Percentiles rank a stretch among this genome's conserved stretches.
These are phyloP conservation scores for Elsinoe fawcettii DNA, from an alignment of 2,329 filamentous ascomycete species.

Conservation along the genomic window DNA sequence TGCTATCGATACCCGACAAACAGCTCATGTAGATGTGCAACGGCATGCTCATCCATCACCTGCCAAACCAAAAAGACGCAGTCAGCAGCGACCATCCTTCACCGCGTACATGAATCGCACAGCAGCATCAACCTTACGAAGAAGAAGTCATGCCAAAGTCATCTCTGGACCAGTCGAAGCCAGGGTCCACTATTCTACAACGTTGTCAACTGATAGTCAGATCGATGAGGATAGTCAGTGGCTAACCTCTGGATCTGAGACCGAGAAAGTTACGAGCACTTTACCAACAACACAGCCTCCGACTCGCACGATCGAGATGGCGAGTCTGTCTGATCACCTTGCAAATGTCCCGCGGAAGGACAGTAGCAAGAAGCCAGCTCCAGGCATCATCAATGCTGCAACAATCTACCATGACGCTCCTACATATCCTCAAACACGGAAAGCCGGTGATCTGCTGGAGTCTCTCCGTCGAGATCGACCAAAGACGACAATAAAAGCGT, in stretches of 20 bases:
- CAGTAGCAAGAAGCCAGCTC: background rate
- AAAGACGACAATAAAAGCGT: background rate
- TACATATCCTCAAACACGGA: conserved; percentile 4
- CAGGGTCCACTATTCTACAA: background rate
- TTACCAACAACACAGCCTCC: background rate
- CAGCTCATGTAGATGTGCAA: conserved; percentile 14
- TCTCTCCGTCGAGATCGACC: conserved; percentile 9
- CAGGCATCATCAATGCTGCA: background rate
- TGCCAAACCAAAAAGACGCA: conserved; percentile 1
- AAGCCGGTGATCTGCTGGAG: background rate
- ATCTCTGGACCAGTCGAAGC: background rate
- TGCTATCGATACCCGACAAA: conserved; percentile 21
- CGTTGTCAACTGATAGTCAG: background rate
- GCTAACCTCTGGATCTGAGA: background rate
- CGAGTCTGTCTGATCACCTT: background rate
- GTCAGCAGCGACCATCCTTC: conserved; percentile 9
- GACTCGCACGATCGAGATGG: background rate
- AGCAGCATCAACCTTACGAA: conserved; percentile 11
- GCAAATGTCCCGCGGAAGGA: background rate
- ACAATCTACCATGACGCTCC: conserved; percentile 12
- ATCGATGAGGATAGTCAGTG: background rate
- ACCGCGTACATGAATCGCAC: conserved; percentile 17
- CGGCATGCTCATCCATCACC: conserved; percentile 3
- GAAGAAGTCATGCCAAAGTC: background rate
- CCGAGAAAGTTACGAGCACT: background rate